Percentiles rank a stretch among this genome's conserved stretches.
Conservation (phyloP, 1,284 basidiomycete species). For the Athelia sp. region DNA sequence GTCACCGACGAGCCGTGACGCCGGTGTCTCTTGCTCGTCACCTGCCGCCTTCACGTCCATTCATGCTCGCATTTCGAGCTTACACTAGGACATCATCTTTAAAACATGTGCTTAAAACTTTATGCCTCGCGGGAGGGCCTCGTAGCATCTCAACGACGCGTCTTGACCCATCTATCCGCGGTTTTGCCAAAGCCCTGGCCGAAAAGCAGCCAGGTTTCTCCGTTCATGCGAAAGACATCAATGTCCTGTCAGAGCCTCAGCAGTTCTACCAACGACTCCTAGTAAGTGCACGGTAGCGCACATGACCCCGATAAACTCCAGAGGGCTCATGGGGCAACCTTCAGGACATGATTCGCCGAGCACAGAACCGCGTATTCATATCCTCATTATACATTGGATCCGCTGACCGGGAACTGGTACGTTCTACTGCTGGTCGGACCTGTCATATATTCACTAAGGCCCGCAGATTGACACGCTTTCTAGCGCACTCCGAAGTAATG, state of each 20-base stretch:
- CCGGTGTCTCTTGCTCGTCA: too few species aligned
- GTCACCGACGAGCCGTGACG: not conserved
- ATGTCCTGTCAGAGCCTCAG: conserved; percentile 30
- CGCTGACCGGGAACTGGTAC: conserved; percentile 62
- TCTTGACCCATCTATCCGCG: conserved; percentile 9
- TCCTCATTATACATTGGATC: conserved; percentile 83
- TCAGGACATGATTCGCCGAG: conserved; percentile 71
- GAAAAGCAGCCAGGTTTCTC: conserved; percentile 33
- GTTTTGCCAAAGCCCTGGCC: conserved; percentile 17
- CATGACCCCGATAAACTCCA: not conserved
- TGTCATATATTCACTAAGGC: conserved; percentile 1
- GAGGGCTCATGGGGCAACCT: not conserved
- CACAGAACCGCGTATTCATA: conserved; percentile 75
- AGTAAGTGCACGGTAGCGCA: conserved; percentile 21
- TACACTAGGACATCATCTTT: not conserved
- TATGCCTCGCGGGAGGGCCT: not conserved
- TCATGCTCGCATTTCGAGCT: not conserved
- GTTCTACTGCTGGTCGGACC: conserved; percentile 24
- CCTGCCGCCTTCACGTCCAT: too few species aligned
- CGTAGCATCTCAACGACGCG: conserved; percentile 2
- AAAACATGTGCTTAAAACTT: not conserved
- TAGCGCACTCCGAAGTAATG: conserved; percentile 54
- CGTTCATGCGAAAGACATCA: conserved; percentile 26
- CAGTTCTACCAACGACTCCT: conserved; percentile 33
- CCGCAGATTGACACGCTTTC: conserved; percentile 65